Base-by-base conservation (phyloP, 164 flowering plant species). In the Protea cynaroides region DNA sequence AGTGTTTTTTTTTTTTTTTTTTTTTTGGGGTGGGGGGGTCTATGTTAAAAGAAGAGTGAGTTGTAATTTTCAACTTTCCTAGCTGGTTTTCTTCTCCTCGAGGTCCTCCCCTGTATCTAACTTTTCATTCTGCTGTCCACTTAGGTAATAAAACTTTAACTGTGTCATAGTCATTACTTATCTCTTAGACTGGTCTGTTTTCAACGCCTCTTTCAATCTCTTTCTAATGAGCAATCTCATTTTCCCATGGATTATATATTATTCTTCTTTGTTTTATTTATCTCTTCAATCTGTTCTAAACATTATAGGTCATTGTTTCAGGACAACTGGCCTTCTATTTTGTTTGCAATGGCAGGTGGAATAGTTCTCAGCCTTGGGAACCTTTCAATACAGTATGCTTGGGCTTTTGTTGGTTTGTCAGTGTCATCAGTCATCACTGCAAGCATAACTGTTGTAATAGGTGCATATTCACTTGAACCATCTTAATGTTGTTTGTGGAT, bases 391-490 rank as follows among this genome's bases (percentile, higher is more conserved):
- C 94, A 87, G 53, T 91, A 89, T 76, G 94, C 97, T 53, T 91
- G 81, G 84, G 92, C 97, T 61, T 83, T 83, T 61, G 94, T 91
- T 63, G 96, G 97, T 58, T 72, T 91, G n/a, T 89, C 96, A 38
- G 96, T 91, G 2, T 73, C 81, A 4, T 86, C 89, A 66, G 97
- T 92, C 40, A 54, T 92, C 63, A 73, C 86, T 14, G 44, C 80
- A 44, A 89, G 96, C 85, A 82, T 85, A 19, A 84, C 87, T 21
- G 97, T 92, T 65, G 92, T 89, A 56, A 83, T 92, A 80, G 96
- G 96, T 92, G n/a, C n/a, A 62, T 22, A 36, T 37, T 44, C 52
- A 49, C 52, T 15, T 18, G 17, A 15, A 49, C 52, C 18, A 49
- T 4, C n/a, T 4, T 15, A 49, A 49, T 49, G 17, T 40, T 40